Percentiles rank a stretch among this genome's conserved stretches.
These are phyloP conservation scores for Emmonsia crescens DNA, from an alignment of 2,329 filamentous ascomycete species.

Conservation along the genomic window DNA sequence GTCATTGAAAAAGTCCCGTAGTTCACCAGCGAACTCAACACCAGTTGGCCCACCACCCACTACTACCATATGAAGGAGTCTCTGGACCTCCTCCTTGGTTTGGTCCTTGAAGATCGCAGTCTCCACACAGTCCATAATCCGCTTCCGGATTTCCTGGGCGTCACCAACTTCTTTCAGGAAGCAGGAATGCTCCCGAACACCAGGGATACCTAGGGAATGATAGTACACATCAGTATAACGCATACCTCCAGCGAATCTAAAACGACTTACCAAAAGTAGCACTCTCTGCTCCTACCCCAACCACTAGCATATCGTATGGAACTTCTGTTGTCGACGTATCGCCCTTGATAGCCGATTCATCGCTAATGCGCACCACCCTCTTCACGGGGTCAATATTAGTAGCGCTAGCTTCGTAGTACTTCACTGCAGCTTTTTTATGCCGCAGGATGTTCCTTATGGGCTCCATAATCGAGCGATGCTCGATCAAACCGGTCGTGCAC, in stretches of 20 bases:
- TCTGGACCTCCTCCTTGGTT: constrained; percentile 73
- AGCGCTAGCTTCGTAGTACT: constrained; percentile 96
- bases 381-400: constrained; percentile 89
- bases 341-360: constrained; percentile 88
- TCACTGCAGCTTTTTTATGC: constrained; percentile 85
- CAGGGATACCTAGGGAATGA: constrained; percentile 57
- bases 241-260: background rate
- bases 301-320: constrained; percentile 94
- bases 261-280: constrained; percentile 69
- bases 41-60: constrained; percentile 89
- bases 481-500: constrained; percentile 93
- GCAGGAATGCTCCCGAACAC: constrained; percentile 88
- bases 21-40: constrained; percentile 95
- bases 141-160: constrained; percentile 91
- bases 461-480: constrained; percentile 99
- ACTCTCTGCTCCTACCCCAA: constrained; percentile 96
- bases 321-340: constrained; percentile 74
- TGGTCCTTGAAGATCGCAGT: constrained; percentile 98
- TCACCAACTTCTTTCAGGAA: constrained; percentile 98
- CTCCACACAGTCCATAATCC: constrained; percentile 99
- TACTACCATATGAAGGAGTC: constrained; percentile 95
- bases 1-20: constrained; percentile 97
- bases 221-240: background rate
- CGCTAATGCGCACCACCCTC: constrained; percentile 78
- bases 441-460: constrained; percentile 91